Conservation (phyloP, 495 filamentous ascomycete genomes). For the Ramalina peruviana region DNA sequence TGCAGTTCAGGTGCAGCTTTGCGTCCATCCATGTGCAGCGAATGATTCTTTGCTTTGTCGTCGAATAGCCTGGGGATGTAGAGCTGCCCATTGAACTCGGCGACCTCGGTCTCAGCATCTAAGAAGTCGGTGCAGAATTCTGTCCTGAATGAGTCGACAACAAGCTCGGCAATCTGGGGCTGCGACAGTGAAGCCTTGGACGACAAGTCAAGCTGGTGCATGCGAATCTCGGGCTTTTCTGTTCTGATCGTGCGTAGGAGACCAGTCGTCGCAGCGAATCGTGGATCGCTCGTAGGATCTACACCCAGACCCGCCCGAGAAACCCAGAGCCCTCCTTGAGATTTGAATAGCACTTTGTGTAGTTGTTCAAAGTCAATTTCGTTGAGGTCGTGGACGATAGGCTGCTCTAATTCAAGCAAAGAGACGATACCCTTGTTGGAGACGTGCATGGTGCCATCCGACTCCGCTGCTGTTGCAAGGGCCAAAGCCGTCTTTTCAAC, state of each 20-base stretch:
- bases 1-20: neutral
- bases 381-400: neutral
- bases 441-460: neutral
- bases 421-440: neutral
- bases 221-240: neutral
- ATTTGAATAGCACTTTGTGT: neutral
- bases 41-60: neutral
- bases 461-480: neutral
- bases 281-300: neutral
- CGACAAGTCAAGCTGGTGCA: neutral
- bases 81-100: slow-evolving; percentile 1
- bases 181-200: neutral
- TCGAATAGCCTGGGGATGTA: neutral
- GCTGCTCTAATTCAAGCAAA: neutral
- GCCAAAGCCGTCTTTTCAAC: neutral
- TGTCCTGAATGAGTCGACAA: neutral
- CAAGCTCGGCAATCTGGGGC: neutral
- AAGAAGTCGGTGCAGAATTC: neutral
- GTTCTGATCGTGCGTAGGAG: neutral
- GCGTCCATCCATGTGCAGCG: neutral
- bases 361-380: neutral
- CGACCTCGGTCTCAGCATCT: neutral
- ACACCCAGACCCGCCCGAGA: neutral
- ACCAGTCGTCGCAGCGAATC: neutral
- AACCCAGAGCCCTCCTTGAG: neutral